A percentile compares a stretch with the other conserved stretches of the same genome.
Conservation (phyloP, 192 early-diverging fungal genomes). For the Gonapodya prolifera region DNA sequence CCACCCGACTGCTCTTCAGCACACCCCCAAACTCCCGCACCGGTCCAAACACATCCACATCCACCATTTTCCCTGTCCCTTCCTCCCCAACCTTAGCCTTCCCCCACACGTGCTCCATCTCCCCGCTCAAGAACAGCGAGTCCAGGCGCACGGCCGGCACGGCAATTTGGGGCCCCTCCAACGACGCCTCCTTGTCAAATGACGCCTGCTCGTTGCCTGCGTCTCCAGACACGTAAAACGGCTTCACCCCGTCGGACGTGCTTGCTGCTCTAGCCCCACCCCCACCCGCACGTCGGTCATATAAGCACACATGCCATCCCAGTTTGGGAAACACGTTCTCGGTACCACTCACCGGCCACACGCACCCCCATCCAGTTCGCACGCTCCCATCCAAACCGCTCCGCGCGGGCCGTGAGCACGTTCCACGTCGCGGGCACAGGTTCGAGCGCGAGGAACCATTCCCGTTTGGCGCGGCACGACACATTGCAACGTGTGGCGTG, state of each 20-base stretch:
- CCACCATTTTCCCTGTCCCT: no score
- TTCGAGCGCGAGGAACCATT: not conserved
- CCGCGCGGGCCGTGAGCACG: not conserved
- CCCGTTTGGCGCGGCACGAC: not conserved
- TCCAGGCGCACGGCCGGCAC: not conserved
- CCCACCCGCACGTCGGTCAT: no score
- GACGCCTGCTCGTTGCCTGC: not conserved
- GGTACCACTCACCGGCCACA: not conserved
- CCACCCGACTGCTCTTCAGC: not conserved
- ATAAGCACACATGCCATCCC: no score
- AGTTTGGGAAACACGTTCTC: no score
- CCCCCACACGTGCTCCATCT: no score
- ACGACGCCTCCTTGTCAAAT: not conserved
- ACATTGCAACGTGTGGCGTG: not conserved
- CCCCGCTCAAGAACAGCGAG: not conserved
- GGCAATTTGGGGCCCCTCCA: not conserved
- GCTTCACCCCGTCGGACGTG: not conserved
- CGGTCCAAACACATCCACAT: not conserved
- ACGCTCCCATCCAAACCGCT: not conserved
- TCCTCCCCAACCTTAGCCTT: not conserved
- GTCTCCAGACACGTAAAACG: not conserved
- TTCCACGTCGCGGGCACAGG: not conserved
- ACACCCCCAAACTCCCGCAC: not conserved
- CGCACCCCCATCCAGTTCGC: not conserved
- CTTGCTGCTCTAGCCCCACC: not conserved